Evolutionary conservation across 768 basidiomycete genomes (phyloP).

Genomic region (Macrolepiota dolichaula): DNA sequence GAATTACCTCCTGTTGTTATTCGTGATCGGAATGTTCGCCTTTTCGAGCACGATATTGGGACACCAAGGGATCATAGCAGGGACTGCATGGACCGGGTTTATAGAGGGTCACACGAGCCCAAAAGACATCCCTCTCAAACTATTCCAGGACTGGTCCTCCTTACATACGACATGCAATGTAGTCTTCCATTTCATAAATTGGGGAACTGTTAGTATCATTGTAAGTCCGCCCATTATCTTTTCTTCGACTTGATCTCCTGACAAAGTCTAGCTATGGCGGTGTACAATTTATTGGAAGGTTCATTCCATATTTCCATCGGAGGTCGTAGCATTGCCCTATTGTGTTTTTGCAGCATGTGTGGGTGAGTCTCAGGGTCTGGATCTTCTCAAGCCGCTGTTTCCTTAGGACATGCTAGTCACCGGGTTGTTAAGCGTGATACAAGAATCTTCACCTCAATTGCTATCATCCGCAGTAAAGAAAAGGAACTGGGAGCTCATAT

Average conservation of each 20-base stretch:
- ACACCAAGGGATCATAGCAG: neutral
- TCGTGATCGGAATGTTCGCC: constrained; percentile 3
- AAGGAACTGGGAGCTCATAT: constrained; percentile 7
- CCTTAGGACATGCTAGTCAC: neutral
- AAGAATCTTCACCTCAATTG: neutral
- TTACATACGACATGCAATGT: neutral
- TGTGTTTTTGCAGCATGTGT: neutral
- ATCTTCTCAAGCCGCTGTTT: neutral
- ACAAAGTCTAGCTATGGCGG: constrained; percentile 3
- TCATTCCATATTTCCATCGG: constrained; percentile 1
- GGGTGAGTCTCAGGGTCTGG: neutral
- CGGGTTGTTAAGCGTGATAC: neutral
- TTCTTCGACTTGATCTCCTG: neutral
- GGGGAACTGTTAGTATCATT: constrained; percentile 5
- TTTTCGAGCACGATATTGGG: constrained; percentile 1
- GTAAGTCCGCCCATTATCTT: neutral
- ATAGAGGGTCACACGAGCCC: neutral
- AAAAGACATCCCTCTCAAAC: neutral
- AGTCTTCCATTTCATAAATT: neutral
- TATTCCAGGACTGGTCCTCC: neutral
- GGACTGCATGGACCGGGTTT: neutral
- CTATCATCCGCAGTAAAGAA: neutral
- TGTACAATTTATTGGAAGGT: constrained; percentile 8
- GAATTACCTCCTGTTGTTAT: constrained; percentile 1
- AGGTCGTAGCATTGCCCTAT: constrained; percentile 6